phyloP scores from a whole-genome alignment of 805 yeast species.

The Wickerhamiella domercqiae region DNA sequence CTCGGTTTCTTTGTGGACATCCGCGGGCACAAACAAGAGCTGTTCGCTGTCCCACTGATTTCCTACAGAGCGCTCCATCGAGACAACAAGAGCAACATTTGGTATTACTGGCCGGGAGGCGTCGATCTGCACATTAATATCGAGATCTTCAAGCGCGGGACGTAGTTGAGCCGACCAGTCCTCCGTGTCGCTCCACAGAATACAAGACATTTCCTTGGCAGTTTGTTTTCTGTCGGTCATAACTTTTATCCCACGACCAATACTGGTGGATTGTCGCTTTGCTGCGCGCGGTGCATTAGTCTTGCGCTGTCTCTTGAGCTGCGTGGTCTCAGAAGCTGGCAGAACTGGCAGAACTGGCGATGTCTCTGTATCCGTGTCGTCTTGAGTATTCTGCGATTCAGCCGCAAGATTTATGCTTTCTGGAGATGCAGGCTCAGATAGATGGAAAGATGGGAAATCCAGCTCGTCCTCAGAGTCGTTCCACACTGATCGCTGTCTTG shows the following conservation, averaged over 20 bases:
- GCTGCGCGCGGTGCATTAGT: background rate
- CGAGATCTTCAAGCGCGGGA: slow-evolving; percentile 1
- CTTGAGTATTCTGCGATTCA: too few species aligned
- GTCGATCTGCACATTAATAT: background rate
- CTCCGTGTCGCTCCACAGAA: background rate
- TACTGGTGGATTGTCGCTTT: background rate
- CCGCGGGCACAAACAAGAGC: slow-evolving; percentile 4
- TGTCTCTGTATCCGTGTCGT: too few species aligned
- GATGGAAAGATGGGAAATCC: too few species aligned
- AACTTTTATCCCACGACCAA: background rate
- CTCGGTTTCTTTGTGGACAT: slow-evolving; percentile 1
- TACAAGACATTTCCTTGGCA: background rate
- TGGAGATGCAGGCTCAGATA: too few species aligned
- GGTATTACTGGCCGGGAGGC: background rate
- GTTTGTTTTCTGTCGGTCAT: slow-evolving; percentile 4
- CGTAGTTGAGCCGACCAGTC: background rate
- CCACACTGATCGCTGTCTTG: too few species aligned
- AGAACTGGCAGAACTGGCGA: too few species aligned
- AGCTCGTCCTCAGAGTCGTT: too few species aligned
- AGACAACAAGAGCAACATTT: background rate
- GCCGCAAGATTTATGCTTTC: too few species aligned
- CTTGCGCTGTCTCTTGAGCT: background rate
- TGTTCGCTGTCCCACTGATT: slow-evolving; percentile 1
- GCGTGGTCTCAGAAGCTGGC: too few species aligned
- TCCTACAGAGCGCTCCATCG: background rate